These are phyloP conservation scores for Kappamyces sp. DNA, from an alignment of 192 early-diverging fungal genomes.

Conservation along the genomic window DNA sequence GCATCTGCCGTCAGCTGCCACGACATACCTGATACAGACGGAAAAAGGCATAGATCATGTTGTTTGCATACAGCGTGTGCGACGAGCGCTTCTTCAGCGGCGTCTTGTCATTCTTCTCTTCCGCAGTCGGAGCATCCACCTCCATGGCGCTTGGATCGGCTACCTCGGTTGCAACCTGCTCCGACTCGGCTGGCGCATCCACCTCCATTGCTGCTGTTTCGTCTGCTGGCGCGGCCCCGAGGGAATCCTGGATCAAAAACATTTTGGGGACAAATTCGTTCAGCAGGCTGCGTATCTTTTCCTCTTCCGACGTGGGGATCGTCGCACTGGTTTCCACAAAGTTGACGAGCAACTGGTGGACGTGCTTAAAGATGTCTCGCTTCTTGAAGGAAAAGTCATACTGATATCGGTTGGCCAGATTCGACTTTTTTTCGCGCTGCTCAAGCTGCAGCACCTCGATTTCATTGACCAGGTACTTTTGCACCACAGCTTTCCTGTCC, in stretches of 20 bases:
- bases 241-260: slow-evolving; percentile 50
- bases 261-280: slow-evolving; percentile 64
- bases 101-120: not conserved
- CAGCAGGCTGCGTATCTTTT: slow-evolving; percentile 70
- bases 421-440: slow-evolving; percentile 55
- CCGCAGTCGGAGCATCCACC: slow-evolving; percentile 4
- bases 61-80: slow-evolving; percentile 82
- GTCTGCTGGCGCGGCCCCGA: slow-evolving; percentile 33
- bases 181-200: slow-evolving; percentile 39
- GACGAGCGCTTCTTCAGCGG: slow-evolving; percentile 22
- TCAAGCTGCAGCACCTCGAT: slow-evolving; percentile 82
- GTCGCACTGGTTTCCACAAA: slow-evolving; percentile 62
- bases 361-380: slow-evolving; percentile 67
- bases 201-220: slow-evolving; percentile 45
- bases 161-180: slow-evolving; percentile 9
- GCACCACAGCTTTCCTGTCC: slow-evolving; percentile 74
- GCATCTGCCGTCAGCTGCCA: slow-evolving; percentile 53
- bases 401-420: slow-evolving; percentile 56
- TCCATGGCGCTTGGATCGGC: slow-evolving; percentile 10
- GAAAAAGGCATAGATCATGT: slow-evolving; percentile 80
- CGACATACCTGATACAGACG: slow-evolving; percentile 68
- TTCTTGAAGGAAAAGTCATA: slow-evolving; percentile 76
- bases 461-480: slow-evolving; percentile 75
- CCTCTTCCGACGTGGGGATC: slow-evolving; percentile 57
- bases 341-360: slow-evolving; percentile 65